A percentile compares a stretch with the other conserved stretches of the same genome.
Conservation (phyloP, 257 asterid genomes). For the Anisodus acutangulus region DNA sequence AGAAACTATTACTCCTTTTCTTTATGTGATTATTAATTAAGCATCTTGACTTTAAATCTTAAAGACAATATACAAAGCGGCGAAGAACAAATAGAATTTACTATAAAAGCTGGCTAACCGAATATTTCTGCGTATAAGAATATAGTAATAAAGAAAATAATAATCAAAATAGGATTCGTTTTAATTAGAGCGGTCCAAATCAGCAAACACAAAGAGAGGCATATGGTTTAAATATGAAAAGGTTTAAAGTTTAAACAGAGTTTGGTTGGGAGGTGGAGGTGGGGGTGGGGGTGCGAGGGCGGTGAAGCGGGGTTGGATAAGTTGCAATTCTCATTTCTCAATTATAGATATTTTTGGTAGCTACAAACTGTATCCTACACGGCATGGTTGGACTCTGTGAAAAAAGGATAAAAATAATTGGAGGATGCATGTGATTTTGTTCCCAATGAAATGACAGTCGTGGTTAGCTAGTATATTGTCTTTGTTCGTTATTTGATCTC, state of each 20-base stretch:
- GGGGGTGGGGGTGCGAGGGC: too few relatives aligned
- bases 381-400: slow-evolving; percentile 16
- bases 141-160: too few relatives aligned
- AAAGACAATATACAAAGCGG: background rate
- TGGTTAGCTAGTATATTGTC: slow-evolving; percentile 10
- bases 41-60: background rate
- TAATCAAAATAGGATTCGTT: too few relatives aligned
- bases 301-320: too few relatives aligned
- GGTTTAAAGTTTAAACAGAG: background rate
- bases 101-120: too few relatives aligned
- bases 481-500: background rate
- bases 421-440: slow-evolving; percentile 32
- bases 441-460: slow-evolving; percentile 32
- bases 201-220: background rate
- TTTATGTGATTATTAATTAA: too few relatives aligned
- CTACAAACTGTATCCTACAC: slow-evolving; percentile 8
- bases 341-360: slow-evolving; percentile 5
- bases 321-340: background rate
- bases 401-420: slow-evolving; percentile 23
- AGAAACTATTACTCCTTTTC: background rate
- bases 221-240: background rate
- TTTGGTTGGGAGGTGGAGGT: too few relatives aligned
- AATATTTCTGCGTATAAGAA: too few relatives aligned
- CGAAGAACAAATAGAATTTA: too few relatives aligned
- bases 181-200: too few relatives aligned